Base-by-base conservation (phyloP, 75 land plant genomes). In the Pinus taeda region DNA sequence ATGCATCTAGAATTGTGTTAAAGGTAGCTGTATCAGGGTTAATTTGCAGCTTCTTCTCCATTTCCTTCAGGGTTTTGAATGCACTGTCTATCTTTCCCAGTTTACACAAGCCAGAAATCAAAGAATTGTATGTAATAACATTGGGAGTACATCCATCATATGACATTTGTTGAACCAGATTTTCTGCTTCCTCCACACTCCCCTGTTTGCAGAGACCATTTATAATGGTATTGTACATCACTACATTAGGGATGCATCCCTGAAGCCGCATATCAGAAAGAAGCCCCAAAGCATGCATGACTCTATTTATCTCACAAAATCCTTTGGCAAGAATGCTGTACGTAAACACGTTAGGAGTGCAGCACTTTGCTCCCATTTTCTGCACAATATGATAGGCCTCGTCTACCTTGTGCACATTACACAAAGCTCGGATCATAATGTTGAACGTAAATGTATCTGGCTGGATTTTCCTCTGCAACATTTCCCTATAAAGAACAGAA, bases 1-100 rank as follows among this genome's bases (percentile, higher is more conserved):
- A 86, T n/a, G 93, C 96, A 73, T 88, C 79, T 0, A 95, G 81
- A 79, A 95, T 87, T 18, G 89, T 45, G 66, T 92, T 91, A 62
- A 72, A 88, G 1, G 98, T 91, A 20, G 88, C 36, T 1, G 74
- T 55, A 80, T 90, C 86, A 0, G 96, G 98, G 74, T 74, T 78
- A 12, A 93, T 89, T 62, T 87, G 60, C 73, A 84, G 76, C 77
- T 85, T 90, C 57, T 84, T 83, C 75, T 86, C 81, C 87, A 95
- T 91, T 74, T 86, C 88, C 49, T 84, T 80, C 70, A 92, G 88
- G n/a, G 90, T 85, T 63, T 75, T 83, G 22, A 74, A 78, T 22
- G 93, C 95, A 73, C 88, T 86, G 7, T 83, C 58, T 49, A 88
- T 78, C 78, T 82, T 90, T 20, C 95, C 93, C 17, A 77, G 58